These are phyloP conservation scores for Crinitomyces ghanaensis DNA, from an alignment of 805 yeast species.

Conservation along the genomic window DNA sequence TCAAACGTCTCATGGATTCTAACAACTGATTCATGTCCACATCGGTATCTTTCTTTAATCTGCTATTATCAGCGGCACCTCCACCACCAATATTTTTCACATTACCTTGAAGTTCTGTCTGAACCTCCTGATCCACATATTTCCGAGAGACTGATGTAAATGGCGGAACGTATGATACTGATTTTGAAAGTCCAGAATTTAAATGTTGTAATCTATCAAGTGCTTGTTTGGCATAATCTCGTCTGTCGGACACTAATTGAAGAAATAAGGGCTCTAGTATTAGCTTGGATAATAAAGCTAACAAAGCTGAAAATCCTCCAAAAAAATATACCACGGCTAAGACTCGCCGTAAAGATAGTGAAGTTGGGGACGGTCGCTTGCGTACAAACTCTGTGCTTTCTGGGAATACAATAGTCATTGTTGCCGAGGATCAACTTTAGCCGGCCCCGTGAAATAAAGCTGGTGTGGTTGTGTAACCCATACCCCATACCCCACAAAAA, in stretches of 20 bases:
- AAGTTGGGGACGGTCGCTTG: constrained; percentile 9
- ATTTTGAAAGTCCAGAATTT: constrained; percentile 15
- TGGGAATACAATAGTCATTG: constrained; percentile 18
- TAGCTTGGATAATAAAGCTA: constrained; percentile 22
- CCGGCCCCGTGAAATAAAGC: too few relatives aligned
- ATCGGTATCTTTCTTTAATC: constrained; percentile 4
- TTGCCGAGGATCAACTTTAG: too few relatives aligned
- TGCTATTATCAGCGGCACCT: neutral
- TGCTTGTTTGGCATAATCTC: constrained; percentile 21
- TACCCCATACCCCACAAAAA: too few relatives aligned
- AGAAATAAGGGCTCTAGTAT: constrained; percentile 24
- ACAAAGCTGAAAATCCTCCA: constrained; percentile 23
- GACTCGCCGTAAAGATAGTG: constrained; percentile 17
- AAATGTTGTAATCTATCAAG: constrained; percentile 17
- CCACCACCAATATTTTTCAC: constrained; percentile 1
- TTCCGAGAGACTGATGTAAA: constrained; percentile 8
- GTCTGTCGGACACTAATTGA: constrained; percentile 24
- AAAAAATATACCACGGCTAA: constrained; percentile 22
- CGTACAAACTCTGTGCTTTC: constrained; percentile 16
- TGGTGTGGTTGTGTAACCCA: too few relatives aligned
- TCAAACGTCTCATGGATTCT: constrained; percentile 4
- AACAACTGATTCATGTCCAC: constrained; percentile 1
- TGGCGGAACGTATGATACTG: constrained; percentile 17
- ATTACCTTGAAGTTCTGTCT: constrained; percentile 17
- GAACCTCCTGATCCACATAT: constrained; percentile 20